phyloP scores from a whole-genome alignment of 768 basidiomycete species.

The Hemileccinum impolitum region DNA sequence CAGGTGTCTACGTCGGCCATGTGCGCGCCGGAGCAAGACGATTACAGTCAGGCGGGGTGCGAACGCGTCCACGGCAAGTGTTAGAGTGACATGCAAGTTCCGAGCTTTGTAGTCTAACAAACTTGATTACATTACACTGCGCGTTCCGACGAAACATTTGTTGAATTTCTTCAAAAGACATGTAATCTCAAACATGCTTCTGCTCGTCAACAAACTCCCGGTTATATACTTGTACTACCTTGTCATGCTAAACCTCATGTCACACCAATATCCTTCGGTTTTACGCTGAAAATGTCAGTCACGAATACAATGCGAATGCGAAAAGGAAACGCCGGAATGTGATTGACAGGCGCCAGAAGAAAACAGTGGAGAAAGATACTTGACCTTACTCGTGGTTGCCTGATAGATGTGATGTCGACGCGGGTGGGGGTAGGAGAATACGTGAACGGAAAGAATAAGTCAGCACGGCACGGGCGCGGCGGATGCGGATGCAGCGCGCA shows the following conservation, averaged over 20 bases:
- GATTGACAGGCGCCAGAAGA: constrained; percentile 2
- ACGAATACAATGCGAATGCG: constrained; percentile 12
- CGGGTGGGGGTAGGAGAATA: constrained; percentile 8
- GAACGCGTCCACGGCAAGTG: neutral
- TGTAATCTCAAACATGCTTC: constrained; percentile 10
- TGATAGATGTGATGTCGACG: constrained; percentile 8
- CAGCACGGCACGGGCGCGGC: constrained; percentile 15
- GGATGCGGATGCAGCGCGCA: constrained; percentile 1
- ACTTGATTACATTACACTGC: constrained; percentile 1
- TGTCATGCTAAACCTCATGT: neutral
- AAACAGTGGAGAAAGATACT: constrained; percentile 21
- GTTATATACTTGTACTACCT: neutral
- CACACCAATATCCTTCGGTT: constrained; percentile 6
- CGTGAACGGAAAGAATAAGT: constrained; percentile 25
- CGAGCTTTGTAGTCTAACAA: neutral
- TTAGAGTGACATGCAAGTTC: constrained; percentile 13
- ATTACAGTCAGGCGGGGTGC: neutral
- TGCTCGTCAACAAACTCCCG: constrained; percentile 2
- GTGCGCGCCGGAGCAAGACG: constrained; percentile 2
- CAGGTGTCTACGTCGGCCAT: constrained; percentile 69
- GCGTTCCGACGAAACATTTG: neutral
- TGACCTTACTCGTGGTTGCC: constrained; percentile 24
- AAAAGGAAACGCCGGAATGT: neutral
- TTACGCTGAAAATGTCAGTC: constrained; percentile 32
- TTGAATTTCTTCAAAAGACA: constrained; percentile 5